Conservation (phyloP, 257 asterid species). For the Apocynum venetum region DNA sequence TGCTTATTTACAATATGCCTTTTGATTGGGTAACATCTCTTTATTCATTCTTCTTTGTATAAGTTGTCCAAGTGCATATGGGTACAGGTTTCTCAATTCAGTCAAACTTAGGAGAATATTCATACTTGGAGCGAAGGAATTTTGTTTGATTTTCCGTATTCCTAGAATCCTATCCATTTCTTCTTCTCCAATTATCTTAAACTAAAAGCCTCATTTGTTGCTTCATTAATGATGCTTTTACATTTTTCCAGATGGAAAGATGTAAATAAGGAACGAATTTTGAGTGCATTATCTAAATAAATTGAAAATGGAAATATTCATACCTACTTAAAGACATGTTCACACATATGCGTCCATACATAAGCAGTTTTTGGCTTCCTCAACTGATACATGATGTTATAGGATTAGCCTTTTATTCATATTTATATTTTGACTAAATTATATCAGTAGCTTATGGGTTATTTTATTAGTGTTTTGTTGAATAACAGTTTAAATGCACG, state of each 20-base stretch:
- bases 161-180: not conserved
- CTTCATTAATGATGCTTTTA: not conserved
- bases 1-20: not conserved
- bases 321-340: not conserved
- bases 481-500: constrained; percentile 69
- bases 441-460: constrained; percentile 4
- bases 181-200: not conserved
- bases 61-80: not conserved
- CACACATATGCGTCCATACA: not conserved
- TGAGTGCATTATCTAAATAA: not conserved
- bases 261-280: not conserved
- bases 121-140: not conserved
- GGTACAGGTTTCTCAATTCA: not conserved
- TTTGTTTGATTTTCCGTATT: no score
- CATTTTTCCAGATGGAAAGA: not conserved
- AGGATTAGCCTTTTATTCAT: not conserved
- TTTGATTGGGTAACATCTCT: not conserved
- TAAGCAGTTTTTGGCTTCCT: not conserved
- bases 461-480: constrained; percentile 10
- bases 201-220: not conserved
- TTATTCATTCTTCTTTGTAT: not conserved
- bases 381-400: not conserved
- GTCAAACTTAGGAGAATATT: not conserved
- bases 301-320: not conserved
- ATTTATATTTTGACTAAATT: not conserved